phyloP scores from a whole-genome alignment of 2,329 filamentous ascomycete genomes.

The Periglandula ipomoeae region DNA sequence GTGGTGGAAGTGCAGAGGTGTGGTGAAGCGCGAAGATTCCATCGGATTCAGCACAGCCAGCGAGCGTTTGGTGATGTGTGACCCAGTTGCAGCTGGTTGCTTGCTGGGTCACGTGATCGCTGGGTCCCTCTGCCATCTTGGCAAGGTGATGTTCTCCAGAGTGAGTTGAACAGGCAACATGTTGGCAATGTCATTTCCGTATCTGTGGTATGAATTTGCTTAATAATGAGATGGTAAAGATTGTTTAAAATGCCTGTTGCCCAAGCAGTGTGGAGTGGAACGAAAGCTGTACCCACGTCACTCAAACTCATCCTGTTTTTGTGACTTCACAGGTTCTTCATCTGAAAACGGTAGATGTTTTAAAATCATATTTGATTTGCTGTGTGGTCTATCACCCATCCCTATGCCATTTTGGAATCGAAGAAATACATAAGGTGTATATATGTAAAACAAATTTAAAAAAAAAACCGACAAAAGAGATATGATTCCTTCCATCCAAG shows the following conservation, averaged over 20 bases:
- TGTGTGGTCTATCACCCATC: background rate
- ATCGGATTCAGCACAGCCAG: slow-evolving; percentile 1
- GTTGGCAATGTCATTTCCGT: too few relatives aligned
- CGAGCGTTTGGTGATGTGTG: slow-evolving; percentile 20
- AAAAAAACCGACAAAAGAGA: background rate
- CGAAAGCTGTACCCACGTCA: too few relatives aligned
- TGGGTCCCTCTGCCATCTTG: slow-evolving; percentile 16
- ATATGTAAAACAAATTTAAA: background rate
- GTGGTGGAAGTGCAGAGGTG: slow-evolving; percentile 5
- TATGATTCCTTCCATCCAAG: background rate
- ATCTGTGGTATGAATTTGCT: too few relatives aligned
- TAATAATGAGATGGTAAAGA: too few relatives aligned
- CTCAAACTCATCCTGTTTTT: background rate
- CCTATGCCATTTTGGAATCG: background rate
- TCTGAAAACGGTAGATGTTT: background rate
- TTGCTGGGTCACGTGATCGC: slow-evolving; percentile 24
- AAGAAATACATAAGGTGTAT: background rate
- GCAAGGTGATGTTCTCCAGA: background rate
- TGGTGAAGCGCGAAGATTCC: slow-evolving; percentile 6
- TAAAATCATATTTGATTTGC: background rate
- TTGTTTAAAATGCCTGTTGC: too few relatives aligned
- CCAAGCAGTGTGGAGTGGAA: too few relatives aligned
- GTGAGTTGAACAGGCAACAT: background rate
- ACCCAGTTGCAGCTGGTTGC: slow-evolving; percentile 14
- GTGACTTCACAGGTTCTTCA: background rate